These are phyloP conservation scores for Sporisorium reilianum DNA, from an alignment of 1,284 basidiomycete species.

Conservation along the genomic window DNA sequence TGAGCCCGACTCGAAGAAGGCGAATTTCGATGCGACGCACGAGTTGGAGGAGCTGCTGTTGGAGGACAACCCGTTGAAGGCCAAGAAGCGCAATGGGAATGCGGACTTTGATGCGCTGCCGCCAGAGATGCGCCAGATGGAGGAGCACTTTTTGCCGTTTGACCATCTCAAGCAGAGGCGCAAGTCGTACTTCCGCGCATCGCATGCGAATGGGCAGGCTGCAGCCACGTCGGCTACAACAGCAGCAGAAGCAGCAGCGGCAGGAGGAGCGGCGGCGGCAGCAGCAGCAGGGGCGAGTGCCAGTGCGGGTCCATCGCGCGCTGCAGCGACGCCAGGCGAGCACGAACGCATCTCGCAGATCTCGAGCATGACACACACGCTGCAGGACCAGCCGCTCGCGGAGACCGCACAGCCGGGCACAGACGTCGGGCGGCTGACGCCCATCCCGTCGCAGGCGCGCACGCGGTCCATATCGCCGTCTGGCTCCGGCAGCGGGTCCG, in stretches of 20 bases:
- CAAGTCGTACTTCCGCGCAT: constrained; percentile 55
- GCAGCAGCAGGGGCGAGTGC: not conserved
- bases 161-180: constrained; percentile 64
- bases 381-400: constrained; percentile 60
- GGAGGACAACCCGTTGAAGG: constrained; percentile 97
- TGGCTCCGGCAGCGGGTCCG: not conserved
- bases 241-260: not conserved
- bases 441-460: not conserved
- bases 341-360: constrained; percentile 44
- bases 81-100: constrained; percentile 88
- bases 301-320: not conserved
- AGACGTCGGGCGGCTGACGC: constrained; percentile 14
- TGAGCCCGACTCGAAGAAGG: constrained; percentile 95
- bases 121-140: constrained; percentile 94
- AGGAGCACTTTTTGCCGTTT: constrained; percentile 77
- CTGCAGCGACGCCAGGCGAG: constrained; percentile 9
- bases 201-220: not conserved
- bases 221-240: not conserved
- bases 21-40: constrained; percentile 99
- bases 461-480: constrained; percentile 1
- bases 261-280: not conserved
- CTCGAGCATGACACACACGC: constrained; percentile 47
- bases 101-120: constrained; percentile 86
- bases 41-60: constrained; percentile 94
- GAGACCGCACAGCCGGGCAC: constrained; percentile 35